Conservation (phyloP, 164 flowering plant genomes). For the Magnolia changhungtana region DNA sequence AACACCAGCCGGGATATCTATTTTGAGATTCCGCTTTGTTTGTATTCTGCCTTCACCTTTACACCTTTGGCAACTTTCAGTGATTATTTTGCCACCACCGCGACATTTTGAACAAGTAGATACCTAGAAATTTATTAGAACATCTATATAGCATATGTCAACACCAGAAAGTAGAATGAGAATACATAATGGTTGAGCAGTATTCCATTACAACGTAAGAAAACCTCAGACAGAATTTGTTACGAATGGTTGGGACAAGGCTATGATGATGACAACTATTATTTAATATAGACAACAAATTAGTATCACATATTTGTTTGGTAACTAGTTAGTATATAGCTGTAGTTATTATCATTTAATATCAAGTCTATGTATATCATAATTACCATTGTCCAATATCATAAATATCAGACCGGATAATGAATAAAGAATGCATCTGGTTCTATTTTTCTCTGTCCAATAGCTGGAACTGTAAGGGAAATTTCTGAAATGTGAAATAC, state of each 20-base stretch:
- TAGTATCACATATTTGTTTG: too few relatives aligned
- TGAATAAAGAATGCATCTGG: not conserved
- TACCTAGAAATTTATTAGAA: conserved; percentile 43
- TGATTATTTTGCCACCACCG: conserved; percentile 73
- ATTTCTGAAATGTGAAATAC: too few relatives aligned
- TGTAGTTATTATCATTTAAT: not conserved
- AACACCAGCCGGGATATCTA: conserved; percentile 82
- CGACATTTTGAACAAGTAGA: conserved; percentile 74
- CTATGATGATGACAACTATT: not conserved
- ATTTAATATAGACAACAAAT: not conserved
- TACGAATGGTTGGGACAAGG: too few relatives aligned
- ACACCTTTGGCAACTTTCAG: conserved; percentile 67
- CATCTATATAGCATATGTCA: conserved; percentile 1
- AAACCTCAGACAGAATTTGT: too few relatives aligned
- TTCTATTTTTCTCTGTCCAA: not conserved
- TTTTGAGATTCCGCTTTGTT: conserved; percentile 43
- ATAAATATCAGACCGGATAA: not conserved
- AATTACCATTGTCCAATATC: not conserved
- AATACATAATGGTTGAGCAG: not conserved
- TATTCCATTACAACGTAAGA: not conserved
- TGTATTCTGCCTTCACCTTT: conserved; percentile 56
- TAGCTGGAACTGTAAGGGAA: not conserved
- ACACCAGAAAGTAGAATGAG: not conserved
- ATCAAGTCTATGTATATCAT: not conserved
- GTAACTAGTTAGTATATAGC: not conserved